phyloP scores from a whole-genome alignment of 2,329 filamentous ascomycete genomes.

The Xylariaceae sp. region DNA sequence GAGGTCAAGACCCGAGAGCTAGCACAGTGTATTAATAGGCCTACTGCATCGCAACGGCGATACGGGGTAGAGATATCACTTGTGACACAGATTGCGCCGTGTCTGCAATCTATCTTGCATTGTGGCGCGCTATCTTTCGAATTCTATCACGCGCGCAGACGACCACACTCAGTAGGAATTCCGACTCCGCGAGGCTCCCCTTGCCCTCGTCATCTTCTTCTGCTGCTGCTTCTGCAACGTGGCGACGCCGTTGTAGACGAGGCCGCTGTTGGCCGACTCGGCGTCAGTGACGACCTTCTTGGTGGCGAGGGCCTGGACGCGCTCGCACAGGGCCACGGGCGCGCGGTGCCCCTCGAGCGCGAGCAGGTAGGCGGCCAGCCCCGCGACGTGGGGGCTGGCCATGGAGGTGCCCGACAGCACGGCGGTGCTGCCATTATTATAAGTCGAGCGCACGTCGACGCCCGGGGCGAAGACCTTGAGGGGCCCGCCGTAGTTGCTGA shows the following conservation, averaged over 20 bases:
- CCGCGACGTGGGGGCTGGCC: constrained; percentile 34
- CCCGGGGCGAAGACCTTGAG: constrained; percentile 38
- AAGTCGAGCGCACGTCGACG: constrained; percentile 30
- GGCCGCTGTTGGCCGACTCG: constrained; percentile 13
- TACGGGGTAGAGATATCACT: no score
- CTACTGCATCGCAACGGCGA: no score
- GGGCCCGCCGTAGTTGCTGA: constrained; percentile 26
- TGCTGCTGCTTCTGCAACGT: no score
- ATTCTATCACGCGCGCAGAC: no score
- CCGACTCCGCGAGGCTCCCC: no score
- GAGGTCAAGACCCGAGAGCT: no score
- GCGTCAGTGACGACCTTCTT: constrained; percentile 12
- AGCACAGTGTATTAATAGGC: no score
- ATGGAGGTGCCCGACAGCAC: constrained; percentile 39
- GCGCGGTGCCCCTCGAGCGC: constrained; percentile 35
- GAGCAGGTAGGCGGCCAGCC: constrained; percentile 37
- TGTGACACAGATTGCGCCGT: no score
- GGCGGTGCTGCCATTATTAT: constrained; percentile 26
- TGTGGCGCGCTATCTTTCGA: no score
- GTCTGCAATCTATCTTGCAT: no score
- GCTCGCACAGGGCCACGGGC: constrained; percentile 15
- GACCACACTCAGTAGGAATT: no score
- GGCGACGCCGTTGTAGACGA: constrained; percentile 16
- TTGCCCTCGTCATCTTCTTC: no score
- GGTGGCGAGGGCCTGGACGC: constrained; percentile 18